Evolutionary conservation across 495 filamentous ascomycete species (phyloP).

Genomic region (Thozetella sp.): DNA sequence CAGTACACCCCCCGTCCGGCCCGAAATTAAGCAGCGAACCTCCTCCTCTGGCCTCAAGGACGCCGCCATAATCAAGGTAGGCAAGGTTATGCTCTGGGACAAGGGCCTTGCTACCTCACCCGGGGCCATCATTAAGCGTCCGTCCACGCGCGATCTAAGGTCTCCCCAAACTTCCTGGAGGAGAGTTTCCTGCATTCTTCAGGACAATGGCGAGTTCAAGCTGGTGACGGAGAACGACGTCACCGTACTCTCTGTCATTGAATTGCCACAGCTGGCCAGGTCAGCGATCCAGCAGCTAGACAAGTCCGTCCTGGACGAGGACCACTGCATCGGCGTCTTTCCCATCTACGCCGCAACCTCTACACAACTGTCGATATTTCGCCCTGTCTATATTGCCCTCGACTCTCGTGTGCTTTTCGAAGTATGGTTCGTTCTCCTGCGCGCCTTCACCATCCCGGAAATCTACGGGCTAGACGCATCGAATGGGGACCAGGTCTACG

Average conservation of each 20-base stretch:
- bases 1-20: constrained; percentile 17
- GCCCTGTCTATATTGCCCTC: constrained; percentile 81
- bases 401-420: constrained; percentile 90
- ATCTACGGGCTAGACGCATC: constrained; percentile 65
- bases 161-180: constrained; percentile 64
- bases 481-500: constrained; percentile 34
- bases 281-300: constrained; percentile 89
- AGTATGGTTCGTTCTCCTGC: constrained; percentile 93
- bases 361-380: constrained; percentile 62
- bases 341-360: constrained; percentile 72
- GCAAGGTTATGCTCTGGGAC: constrained; percentile 92
- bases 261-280: constrained; percentile 85
- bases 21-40: constrained; percentile 74
- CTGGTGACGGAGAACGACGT: constrained; percentile 83
- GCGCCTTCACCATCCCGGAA: constrained; percentile 93
- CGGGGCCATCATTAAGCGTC: constrained; percentile 50
- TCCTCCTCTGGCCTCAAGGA: constrained; percentile 64
- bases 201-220: constrained; percentile 95
- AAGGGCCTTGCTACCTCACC: constrained; percentile 56
- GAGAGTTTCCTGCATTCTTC: constrained; percentile 86
- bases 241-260: constrained; percentile 76
- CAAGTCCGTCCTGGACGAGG: constrained; percentile 89
- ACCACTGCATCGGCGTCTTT: constrained; percentile 93
- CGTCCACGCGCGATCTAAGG: constrained; percentile 46
- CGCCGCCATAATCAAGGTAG: constrained; percentile 93